Conservation (phyloP, 305 asterid genomes). For the Fraxinus ornus region DNA sequence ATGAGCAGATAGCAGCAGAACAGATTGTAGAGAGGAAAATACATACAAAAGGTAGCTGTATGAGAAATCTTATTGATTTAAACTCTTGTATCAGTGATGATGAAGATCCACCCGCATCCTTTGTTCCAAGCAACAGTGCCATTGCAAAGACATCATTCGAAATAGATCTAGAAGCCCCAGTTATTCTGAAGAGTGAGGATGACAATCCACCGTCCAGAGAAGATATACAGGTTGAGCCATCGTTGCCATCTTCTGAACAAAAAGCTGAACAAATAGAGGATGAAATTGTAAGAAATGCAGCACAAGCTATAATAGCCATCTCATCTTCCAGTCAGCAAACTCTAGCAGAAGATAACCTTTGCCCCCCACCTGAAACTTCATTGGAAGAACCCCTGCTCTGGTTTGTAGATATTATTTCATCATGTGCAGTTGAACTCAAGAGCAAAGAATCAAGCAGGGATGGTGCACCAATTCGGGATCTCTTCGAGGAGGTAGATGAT, state of each 20-base stretch:
- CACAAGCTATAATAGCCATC: conserved; percentile 56
- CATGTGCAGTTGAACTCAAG: conserved; percentile 33
- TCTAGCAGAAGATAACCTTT: conserved; percentile 14
- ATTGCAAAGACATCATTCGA: conserved; percentile 38
- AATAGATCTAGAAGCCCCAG: conserved; percentile 73
- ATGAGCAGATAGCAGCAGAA: conserved; percentile 45
- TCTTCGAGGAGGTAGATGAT: conserved; percentile 59
- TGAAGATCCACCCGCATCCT: conserved; percentile 52
- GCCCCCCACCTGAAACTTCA: conserved; percentile 37
- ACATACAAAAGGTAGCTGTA: conserved; percentile 25
- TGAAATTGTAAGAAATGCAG: conserved; percentile 59
- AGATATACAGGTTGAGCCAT: conserved; percentile 24
- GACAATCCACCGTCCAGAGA: conserved; percentile 34
- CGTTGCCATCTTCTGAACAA: conserved; percentile 29
- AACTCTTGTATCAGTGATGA: conserved; percentile 63
- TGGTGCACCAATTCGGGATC: conserved; percentile 15
- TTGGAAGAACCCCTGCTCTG: conserved; percentile 48
- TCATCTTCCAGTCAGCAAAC: conserved; percentile 46
- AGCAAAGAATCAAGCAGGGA: conserved; percentile 27
- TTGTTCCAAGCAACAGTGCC: conserved; percentile 35
- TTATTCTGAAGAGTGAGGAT: conserved; percentile 47
- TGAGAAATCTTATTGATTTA: conserved; percentile 61
- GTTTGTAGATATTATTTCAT: conserved; percentile 55
- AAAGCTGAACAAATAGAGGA: conserved; percentile 35
- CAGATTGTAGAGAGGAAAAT: conserved; percentile 30